Evolutionary conservation across 768 basidiomycete species (phyloP), one percentile per base, ranked within the genome.

Genomic region (Plicaturopsis crispa): DNA sequence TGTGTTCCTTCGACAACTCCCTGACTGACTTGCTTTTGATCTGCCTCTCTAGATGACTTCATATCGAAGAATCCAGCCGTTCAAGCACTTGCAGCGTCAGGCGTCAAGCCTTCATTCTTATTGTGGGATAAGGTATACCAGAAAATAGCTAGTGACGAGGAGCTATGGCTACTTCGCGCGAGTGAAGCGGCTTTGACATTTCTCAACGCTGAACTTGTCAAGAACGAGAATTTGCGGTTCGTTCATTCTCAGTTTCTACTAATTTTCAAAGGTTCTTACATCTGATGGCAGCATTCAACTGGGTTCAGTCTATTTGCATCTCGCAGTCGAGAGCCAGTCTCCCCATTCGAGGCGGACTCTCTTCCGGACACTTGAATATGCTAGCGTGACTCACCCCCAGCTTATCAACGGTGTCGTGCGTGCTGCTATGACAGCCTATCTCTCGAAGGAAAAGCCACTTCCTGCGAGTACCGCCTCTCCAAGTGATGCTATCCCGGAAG

Each of bases 101-200:
- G 65, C 11, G 61, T 72, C 17, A 96, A 90, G 53, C 85, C 89
- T 0, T 82, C 85, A 2, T 96, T 96, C 62, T 57, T 97, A 28
- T 49, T 93, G 11, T 89, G 78, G 76, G 91, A 94, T 38, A 91
- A 86, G 54, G 78, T 88, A 0, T 91, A 89, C 50, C 75, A 80
- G 42, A 90, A 87, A 53, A 46, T 83, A 12, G 61, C 65, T 5
- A 48, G 66, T 0, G 69, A 70, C 3, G 89, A 89, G 12, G 79
- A 88, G 39, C 50, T 47, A 10, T 96, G 92, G 93, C 59, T 96
- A 2, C 60, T 89, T 11, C 71, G 80, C 22, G 82, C 84, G 0
- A 53, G 69, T 6, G 67, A 81, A 38, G 72, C 69, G 3, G 59
- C 70, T 3, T 40, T 79, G 6, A 47, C 57, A 4, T 69, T 56